Conservation (phyloP, 2,329 filamentous ascomycete genomes). For the Akanthomyces uredinophilus region DNA sequence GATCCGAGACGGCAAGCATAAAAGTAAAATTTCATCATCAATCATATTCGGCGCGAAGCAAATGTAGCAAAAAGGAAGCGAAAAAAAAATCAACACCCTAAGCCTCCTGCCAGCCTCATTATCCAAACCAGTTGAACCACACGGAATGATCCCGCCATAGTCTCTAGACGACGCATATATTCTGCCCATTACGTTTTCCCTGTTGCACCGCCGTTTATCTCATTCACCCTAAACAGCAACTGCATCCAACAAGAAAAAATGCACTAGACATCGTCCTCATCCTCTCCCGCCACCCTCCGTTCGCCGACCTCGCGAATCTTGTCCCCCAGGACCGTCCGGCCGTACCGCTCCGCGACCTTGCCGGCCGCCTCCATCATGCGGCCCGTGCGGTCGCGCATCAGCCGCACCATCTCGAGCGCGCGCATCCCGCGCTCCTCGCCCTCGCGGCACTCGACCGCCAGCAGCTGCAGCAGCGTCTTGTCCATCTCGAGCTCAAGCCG, state of each 20-base stretch:
- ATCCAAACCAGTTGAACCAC: not conserved
- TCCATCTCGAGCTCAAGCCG: conserved; percentile 79
- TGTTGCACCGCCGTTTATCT: too few species aligned
- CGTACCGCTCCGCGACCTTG: conserved; percentile 85
- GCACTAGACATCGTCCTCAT: conserved; percentile 32
- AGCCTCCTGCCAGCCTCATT: not conserved
- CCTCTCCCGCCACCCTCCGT: conserved; percentile 57
- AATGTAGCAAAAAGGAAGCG: not conserved
- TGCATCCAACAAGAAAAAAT: too few species aligned
- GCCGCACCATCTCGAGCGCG: conserved; percentile 79
- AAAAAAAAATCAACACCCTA: not conserved
- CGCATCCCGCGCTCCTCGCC: conserved; percentile 94
- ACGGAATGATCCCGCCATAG: not conserved
- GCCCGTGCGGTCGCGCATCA: conserved; percentile 80
- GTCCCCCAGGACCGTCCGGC: conserved; percentile 70
- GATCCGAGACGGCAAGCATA: not conserved
- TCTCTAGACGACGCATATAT: not conserved
- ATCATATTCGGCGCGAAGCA: not conserved
- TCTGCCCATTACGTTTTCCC: too few species aligned
- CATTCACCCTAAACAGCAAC: too few species aligned
- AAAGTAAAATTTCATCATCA: not conserved
- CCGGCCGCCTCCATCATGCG: conserved; percentile 88
- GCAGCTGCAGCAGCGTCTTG: conserved; percentile 81
- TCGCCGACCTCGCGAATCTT: conserved; percentile 89
- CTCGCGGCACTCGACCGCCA: conserved; percentile 85